Evolutionary conservation across 495 filamentous ascomycete species (phyloP).

Genomic region (Polyplosphaeria fusca): DNA sequence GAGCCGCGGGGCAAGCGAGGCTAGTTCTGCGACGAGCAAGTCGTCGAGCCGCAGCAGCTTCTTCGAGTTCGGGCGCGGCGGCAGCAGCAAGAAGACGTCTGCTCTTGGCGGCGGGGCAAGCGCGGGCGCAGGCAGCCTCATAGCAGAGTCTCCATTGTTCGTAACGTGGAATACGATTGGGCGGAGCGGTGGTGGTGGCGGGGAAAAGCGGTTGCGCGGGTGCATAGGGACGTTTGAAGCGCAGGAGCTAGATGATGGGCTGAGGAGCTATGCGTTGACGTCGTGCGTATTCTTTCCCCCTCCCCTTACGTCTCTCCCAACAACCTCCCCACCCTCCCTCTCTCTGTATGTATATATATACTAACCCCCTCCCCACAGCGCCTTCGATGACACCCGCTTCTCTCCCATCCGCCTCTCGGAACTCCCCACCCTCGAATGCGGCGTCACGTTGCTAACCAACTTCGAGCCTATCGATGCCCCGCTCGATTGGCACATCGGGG

Average conservation of each 20-base stretch:
- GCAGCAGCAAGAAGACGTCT: constrained; percentile 32
- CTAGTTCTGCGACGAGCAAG: constrained; percentile 48
- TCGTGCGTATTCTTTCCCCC: constrained; percentile 58
- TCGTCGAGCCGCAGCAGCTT: constrained; percentile 46
- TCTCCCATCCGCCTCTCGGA: constrained; percentile 64
- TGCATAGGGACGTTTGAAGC: constrained; percentile 96
- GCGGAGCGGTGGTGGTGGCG: constrained; percentile 52
- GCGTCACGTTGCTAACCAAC: constrained; percentile 47
- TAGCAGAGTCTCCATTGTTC: constrained; percentile 64
- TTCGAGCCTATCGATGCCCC: constrained; percentile 54
- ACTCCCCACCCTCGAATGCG: constrained; percentile 47
- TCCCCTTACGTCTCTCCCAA: not conserved
- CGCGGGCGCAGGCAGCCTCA: constrained; percentile 36
- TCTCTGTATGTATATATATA: too few relatives aligned
- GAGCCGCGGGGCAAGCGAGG: constrained; percentile 30
- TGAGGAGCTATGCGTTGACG: constrained; percentile 79
- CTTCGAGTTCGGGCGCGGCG: constrained; percentile 38
- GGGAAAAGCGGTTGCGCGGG: constrained; percentile 70
- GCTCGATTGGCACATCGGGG: constrained; percentile 83
- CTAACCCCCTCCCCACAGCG: too few relatives aligned
- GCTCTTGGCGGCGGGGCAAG: not conserved
- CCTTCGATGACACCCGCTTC: constrained; percentile 85
- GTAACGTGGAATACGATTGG: constrained; percentile 86
- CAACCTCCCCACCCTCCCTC: not conserved
- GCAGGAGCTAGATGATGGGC: constrained; percentile 66